phyloP scores from a whole-genome alignment of 2,329 filamentous ascomycete genomes.

The Scedosporium dehoogii region DNA sequence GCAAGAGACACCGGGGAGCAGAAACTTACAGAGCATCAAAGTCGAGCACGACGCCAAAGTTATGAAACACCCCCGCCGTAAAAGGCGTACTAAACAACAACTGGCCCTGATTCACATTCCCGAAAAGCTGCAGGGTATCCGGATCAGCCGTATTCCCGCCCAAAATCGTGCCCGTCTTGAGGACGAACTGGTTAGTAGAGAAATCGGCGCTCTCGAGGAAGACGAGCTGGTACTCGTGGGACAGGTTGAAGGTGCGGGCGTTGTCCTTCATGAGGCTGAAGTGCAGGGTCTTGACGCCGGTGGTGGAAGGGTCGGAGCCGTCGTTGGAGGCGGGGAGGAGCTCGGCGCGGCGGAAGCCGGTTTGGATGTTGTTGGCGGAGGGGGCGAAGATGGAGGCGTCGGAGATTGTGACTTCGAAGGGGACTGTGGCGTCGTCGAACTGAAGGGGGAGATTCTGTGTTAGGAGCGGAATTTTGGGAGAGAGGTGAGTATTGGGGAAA shows the following conservation, averaged over 20 bases:
- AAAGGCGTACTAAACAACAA: constrained; percentile 42
- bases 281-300: constrained; percentile 51
- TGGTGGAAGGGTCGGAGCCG: constrained; percentile 39
- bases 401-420: constrained; percentile 44
- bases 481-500: too few relatives aligned
- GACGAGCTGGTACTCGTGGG: constrained; percentile 50
- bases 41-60: constrained; percentile 50
- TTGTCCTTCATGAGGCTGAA: constrained; percentile 47
- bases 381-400: constrained; percentile 52
- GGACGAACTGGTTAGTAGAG: constrained; percentile 40
- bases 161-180: constrained; percentile 46
- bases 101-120: constrained; percentile 34
- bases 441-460: not conserved
- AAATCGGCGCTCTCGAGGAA: constrained; percentile 38
- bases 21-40: constrained; percentile 41
- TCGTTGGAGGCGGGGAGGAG: constrained; percentile 40
- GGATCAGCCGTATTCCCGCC: constrained; percentile 23
- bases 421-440: constrained; percentile 34
- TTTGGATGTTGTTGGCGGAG: constrained; percentile 36
- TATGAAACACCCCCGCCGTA: constrained; percentile 43
- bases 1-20: not conserved
- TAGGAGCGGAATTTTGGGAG: constrained; percentile 11
- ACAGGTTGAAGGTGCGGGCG: constrained; percentile 41
- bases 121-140: constrained; percentile 34
- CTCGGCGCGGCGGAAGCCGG: constrained; percentile 51